Evolutionary conservation across 306 rosid species (phyloP).

Genomic region (Crotalaria pallida): DNA sequence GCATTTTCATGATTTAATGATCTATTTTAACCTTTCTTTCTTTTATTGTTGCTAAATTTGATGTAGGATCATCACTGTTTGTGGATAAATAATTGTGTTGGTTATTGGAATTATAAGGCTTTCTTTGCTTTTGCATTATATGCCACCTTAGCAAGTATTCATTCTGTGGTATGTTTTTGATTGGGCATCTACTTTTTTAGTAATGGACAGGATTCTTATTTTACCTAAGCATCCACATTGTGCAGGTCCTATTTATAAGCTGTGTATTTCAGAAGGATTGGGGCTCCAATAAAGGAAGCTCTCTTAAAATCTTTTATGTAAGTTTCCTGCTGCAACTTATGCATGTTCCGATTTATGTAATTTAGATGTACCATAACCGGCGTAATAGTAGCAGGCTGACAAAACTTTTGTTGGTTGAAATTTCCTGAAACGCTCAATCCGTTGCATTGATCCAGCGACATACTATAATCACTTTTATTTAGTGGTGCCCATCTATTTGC

Average conservation of each 20-base stretch:
- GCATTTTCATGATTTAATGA: not conserved
- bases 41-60: conserved; percentile 26
- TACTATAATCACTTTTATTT: not conserved
- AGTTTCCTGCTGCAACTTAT: conserved; percentile 27
- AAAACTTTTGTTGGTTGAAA: not conserved
- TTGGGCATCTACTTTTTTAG: conserved; percentile 8
- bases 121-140: conserved; percentile 55
- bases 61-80: conserved; percentile 90
- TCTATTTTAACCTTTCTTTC: not conserved
- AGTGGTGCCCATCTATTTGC: not conserved
- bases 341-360: conserved; percentile 5
- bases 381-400: not conserved
- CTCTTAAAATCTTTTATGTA: conserved; percentile 58
- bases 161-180: conserved; percentile 54
- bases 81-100: conserved; percentile 91
- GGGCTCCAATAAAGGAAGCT: conserved; percentile 24
- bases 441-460: not conserved
- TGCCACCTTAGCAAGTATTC: conserved; percentile 49
- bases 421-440: not conserved
- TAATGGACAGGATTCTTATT: not conserved
- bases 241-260: conserved; percentile 49
- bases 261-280: conserved; percentile 58
- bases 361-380: not conserved
- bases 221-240: conserved; percentile 18
- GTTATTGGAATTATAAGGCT: conserved; percentile 87